A percentile compares a stretch with the other conserved stretches of the same genome.
These are phyloP conservation scores for Papiliotrema fonsecae DNA, from an alignment of 1,284 basidiomycete genomes.

Conservation along the genomic window DNA sequence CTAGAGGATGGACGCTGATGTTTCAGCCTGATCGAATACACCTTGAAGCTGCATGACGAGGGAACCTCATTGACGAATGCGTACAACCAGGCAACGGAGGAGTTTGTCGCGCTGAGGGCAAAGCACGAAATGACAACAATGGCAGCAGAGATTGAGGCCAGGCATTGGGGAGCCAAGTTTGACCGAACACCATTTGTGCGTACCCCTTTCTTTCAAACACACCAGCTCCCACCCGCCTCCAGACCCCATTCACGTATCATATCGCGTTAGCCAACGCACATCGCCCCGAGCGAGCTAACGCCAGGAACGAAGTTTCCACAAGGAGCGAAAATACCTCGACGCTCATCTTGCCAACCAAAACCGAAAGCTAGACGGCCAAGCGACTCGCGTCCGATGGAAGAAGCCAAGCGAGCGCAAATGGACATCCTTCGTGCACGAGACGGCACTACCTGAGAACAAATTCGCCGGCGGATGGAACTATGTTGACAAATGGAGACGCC, in stretches of 20 bases:
- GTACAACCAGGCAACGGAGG: conserved; percentile 71
- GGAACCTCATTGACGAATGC: conserved; percentile 67
- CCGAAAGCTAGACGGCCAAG: not conserved
- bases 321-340: conserved; percentile 23
- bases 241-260: too few species aligned
- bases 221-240: too few species aligned
- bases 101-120: conserved; percentile 80
- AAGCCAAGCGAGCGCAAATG: conserved; percentile 27
- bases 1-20: too few species aligned
- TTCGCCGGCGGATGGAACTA: conserved; percentile 38
- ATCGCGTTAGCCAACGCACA: too few species aligned
- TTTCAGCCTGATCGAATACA: conserved; percentile 71
- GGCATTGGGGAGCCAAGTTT: conserved; percentile 61
- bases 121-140: conserved; percentile 73
- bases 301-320: conserved; percentile 9
- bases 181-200: conserved; percentile 41
- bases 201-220: conserved; percentile 3
- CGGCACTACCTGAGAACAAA: conserved; percentile 11
- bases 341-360: conserved; percentile 3
- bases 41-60: conserved; percentile 69
- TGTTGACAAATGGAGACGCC: conserved; percentile 36
- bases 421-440: conserved; percentile 22
- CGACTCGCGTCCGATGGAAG: conserved; percentile 9
- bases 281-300: not conserved
- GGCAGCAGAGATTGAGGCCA: conserved; percentile 75